Evolutionary conservation across 345 rosid species (phyloP), one percentile per base, ranked within the genome.

Genomic region (Lumnitzera racemosa): DNA sequence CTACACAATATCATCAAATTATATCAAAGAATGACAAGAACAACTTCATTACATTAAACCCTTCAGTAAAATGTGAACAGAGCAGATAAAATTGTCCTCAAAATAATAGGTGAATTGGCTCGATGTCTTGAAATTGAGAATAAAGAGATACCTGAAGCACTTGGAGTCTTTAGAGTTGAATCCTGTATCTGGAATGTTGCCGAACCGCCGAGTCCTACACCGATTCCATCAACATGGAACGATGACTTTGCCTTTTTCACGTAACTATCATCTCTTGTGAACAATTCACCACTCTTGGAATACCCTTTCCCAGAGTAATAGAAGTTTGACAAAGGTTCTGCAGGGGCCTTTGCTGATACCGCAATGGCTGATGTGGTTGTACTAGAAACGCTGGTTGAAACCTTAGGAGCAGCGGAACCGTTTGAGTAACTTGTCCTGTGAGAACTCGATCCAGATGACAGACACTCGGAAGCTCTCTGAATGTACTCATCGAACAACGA

Each of bases 391-490:
- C 43, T 36, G 9, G 1, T 36, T 31, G 49, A 17, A 53, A 62
- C 47, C 17, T 36, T 43, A 24, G 46, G 12, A 25, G 49, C 8
- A n/a, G 74, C 58, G 53, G 78, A 69, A 49, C 71, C 76, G 47
- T 63, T 61, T 43, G 76, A 72, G 63, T 61, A 72, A 57, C 43
- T 55, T 41, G 51, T 46, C 49, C 49, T 47, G 51, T 54, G 36
- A 29, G 83, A 51, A 31, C 81, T 64, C 52, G 81, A 61, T 7
- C 87, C 64, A 8, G 86, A 67, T 51, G 78, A 69, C 46, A 89
- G 54, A 53, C 97, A 94, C 54, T 64, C 59, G 8, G 92, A 84
- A 64, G 97, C 99, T 76, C 91, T 86, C 67, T 88, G 96, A 58
- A 94, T 83, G 62, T 71, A 79, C 15, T 84, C 91, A 65, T 90